A percentile compares a stretch with the other conserved stretches of the same genome.
These are phyloP conservation scores for Aspergillus versicolor DNA, from an alignment of 2,329 filamentous ascomycete genomes.

Conservation along the genomic window DNA sequence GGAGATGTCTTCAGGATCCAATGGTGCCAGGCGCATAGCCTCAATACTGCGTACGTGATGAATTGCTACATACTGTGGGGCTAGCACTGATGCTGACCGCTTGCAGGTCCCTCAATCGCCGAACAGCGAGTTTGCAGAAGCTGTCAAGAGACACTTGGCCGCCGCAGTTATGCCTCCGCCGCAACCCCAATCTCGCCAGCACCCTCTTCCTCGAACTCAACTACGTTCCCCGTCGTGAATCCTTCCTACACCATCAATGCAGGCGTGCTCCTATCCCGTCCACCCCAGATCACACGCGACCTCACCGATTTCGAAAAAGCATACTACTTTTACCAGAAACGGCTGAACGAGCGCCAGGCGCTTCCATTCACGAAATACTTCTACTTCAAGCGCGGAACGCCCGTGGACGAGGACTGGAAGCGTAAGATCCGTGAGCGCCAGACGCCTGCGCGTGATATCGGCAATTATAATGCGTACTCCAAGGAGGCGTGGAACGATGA, in stretches of 20 bases:
- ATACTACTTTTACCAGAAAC: constrained; percentile 96
- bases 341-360: constrained; percentile 86
- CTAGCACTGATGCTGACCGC: constrained; percentile 14
- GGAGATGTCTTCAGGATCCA: constrained; percentile 42
- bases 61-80: not conserved
- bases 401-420: constrained; percentile 84
- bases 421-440: constrained; percentile 76
- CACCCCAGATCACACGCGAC: constrained; percentile 80
- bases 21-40: constrained; percentile 41
- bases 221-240: constrained; percentile 31
- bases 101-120: constrained; percentile 36
- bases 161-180: constrained; percentile 42
- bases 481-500: constrained; percentile 89
- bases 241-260: constrained; percentile 52
- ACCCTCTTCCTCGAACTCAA: constrained; percentile 28
- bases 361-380: constrained; percentile 87
- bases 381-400: constrained; percentile 91
- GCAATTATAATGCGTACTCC: constrained; percentile 73
- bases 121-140: constrained; percentile 44
- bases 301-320: constrained; percentile 86
- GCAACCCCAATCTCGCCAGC: constrained; percentile 38
- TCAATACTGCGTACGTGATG: constrained; percentile 38
- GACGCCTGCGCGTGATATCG: constrained; percentile 79
- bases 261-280: constrained; percentile 81
- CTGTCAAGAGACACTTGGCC: constrained; percentile 42